Conservation (phyloP, 2,329 filamentous ascomycete genomes). For the Aspergillus fructus region DNA sequence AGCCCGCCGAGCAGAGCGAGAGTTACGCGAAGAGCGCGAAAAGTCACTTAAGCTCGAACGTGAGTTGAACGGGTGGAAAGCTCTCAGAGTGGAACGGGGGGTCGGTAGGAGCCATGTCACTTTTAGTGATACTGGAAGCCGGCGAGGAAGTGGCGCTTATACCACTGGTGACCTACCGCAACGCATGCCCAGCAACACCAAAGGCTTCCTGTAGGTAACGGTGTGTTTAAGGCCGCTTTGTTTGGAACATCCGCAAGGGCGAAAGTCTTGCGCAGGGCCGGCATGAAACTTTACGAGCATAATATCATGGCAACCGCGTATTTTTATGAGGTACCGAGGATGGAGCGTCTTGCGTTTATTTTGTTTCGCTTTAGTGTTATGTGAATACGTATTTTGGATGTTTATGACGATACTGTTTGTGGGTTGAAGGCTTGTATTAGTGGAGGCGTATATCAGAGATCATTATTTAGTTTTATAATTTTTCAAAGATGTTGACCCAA, state of each 20-base stretch:
- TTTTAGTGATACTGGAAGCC: conserved; percentile 42
- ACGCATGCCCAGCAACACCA: conserved; percentile 71
- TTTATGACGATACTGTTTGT: conserved; percentile 11
- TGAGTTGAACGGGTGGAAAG: conserved; percentile 81
- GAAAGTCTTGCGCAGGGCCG: background rate
- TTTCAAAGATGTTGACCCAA: no score
- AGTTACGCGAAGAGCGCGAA: conserved; percentile 85
- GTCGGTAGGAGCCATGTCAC: conserved; percentile 31
- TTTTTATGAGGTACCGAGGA: conserved; percentile 11
- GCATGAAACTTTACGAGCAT: conserved; percentile 16
- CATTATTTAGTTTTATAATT: background rate
- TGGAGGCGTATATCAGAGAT: conserved; percentile 7
- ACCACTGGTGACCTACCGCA: conserved; percentile 56
- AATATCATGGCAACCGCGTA: conserved; percentile 15
- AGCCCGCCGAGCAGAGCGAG: conserved; percentile 82
- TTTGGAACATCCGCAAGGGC: background rate
- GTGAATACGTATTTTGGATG: conserved; percentile 18
- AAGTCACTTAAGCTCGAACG: conserved; percentile 78
- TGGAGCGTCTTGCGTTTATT: conserved; percentile 8
- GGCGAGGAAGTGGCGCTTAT: conserved; percentile 39
- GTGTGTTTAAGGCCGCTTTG: background rate
- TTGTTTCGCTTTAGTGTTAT: conserved; percentile 14
- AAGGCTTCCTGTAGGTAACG: conserved; percentile 66
- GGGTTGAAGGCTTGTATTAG: conserved; percentile 1
- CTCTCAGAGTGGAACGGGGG: conserved; percentile 63